Conservation (phyloP, 306 rosid genomes). For the Amphicarpaea edgeworthii region DNA sequence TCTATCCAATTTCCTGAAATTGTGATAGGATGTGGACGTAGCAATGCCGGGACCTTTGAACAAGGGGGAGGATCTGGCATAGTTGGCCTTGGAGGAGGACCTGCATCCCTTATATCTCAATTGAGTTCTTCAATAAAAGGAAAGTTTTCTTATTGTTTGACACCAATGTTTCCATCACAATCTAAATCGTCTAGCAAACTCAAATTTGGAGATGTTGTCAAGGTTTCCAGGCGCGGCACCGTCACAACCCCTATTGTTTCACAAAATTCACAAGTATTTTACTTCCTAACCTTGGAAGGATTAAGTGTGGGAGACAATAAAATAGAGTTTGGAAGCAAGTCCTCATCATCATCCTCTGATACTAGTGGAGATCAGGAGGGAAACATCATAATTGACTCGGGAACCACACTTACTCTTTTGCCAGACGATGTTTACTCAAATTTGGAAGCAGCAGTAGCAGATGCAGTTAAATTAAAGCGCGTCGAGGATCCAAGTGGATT, state of each 20-base stretch:
- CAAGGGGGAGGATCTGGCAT: background rate
- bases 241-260: conserved; percentile 26
- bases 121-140: background rate
- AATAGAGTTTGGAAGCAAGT: background rate
- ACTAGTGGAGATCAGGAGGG: background rate
- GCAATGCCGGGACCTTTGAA: background rate
- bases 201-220: background rate
- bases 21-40: background rate
- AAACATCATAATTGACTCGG: conserved; percentile 55
- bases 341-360: background rate
- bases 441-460: background rate
- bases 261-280: background rate
- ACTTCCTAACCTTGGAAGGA: conserved; percentile 1
- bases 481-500: background rate
- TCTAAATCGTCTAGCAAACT: background rate
- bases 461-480: background rate
- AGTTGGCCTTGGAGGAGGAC: background rate
- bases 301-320: background rate
- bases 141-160: background rate
- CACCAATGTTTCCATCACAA: background rate
- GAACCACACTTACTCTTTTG: conserved; percentile 34
- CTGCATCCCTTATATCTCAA: background rate
- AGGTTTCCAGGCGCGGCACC: background rate
- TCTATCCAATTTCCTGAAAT: background rate
- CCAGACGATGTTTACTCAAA: background rate